Conservation (phyloP, 139 green algal species). For the Tetraselmis striata region DNA sequence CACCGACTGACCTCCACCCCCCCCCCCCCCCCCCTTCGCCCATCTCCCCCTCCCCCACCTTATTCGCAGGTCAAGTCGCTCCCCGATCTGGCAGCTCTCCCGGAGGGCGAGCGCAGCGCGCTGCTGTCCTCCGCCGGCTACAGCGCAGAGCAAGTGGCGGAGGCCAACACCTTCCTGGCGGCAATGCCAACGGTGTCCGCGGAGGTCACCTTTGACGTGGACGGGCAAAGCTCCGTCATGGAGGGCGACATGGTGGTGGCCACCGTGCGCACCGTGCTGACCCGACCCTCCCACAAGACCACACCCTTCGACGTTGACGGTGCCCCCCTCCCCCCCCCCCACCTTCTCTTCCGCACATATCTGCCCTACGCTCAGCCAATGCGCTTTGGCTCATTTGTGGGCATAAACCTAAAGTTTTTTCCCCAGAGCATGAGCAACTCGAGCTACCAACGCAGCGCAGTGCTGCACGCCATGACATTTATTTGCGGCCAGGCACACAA, state of each 20-base stretch:
- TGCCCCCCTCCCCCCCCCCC: not conserved
- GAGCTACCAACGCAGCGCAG: too few relatives aligned
- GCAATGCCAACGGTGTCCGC: constrained; percentile 40
- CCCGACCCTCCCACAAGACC: constrained; percentile 44
- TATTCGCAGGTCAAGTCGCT: not conserved
- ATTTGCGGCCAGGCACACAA: too few relatives aligned
- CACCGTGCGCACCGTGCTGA: constrained; percentile 42
- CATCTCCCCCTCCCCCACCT: too few relatives aligned
- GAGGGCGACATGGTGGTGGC: constrained; percentile 58
- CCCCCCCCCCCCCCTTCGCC: not conserved
- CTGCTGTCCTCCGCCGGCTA: constrained; percentile 39
- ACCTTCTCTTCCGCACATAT: not conserved
- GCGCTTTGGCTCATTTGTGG: too few relatives aligned
- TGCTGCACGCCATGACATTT: too few relatives aligned
- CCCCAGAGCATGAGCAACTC: too few relatives aligned
- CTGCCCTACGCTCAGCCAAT: too few relatives aligned
- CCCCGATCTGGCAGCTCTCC: constrained; percentile 52
- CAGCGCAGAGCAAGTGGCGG: constrained; percentile 33
- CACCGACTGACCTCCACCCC: not conserved
- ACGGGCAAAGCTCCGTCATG: constrained; percentile 64
- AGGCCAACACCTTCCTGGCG: constrained; percentile 47
- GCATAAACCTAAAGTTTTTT: too few relatives aligned
- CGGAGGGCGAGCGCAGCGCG: constrained; percentile 19
- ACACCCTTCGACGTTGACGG: constrained; percentile 32
- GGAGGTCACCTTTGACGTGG: constrained; percentile 29